Percentiles rank a stretch among this genome's conserved stretches.
phyloP scores from a whole-genome alignment of 2,329 filamentous ascomycete species.

The Pseudogymnoascus sp. region DNA sequence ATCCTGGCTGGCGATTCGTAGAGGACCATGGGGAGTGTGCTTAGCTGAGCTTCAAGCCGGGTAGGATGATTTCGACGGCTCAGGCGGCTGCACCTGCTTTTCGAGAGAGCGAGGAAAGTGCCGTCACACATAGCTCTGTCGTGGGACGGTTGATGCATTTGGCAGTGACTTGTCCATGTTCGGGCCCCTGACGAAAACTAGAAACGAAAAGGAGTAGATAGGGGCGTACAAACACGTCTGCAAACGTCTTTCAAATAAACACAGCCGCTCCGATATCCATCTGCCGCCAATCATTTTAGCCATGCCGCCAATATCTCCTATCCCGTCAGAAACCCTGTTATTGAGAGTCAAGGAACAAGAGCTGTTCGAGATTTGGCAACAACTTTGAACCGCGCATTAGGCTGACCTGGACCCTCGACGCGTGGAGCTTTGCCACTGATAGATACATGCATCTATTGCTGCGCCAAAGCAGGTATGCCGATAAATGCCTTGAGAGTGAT shows the following conservation, averaged over 20 bases:
- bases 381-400: background rate
- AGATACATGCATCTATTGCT: background rate
- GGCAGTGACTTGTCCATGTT: background rate
- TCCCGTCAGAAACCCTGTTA: background rate
- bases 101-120: background rate
- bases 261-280: background rate
- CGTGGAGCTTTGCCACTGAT: background rate
- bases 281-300: background rate
- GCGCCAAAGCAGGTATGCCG: background rate
- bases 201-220: constrained; percentile 2
- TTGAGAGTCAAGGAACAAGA: background rate
- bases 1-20: background rate
- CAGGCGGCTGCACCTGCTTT: background rate
- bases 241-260: background rate
- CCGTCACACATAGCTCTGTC: background rate
- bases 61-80: background rate
- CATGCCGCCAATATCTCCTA: background rate
- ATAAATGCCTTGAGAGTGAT: background rate
- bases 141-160: constrained; percentile 1
- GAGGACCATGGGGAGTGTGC: background rate
- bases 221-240: constrained; percentile 5
- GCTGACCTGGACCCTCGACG: background rate
- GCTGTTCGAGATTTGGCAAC: background rate
- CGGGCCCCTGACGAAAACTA: constrained; percentile 4
- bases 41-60: background rate